These are phyloP conservation scores for Myxozyma neotropica DNA, from an alignment of 805 yeast species.

Conservation along the genomic window DNA sequence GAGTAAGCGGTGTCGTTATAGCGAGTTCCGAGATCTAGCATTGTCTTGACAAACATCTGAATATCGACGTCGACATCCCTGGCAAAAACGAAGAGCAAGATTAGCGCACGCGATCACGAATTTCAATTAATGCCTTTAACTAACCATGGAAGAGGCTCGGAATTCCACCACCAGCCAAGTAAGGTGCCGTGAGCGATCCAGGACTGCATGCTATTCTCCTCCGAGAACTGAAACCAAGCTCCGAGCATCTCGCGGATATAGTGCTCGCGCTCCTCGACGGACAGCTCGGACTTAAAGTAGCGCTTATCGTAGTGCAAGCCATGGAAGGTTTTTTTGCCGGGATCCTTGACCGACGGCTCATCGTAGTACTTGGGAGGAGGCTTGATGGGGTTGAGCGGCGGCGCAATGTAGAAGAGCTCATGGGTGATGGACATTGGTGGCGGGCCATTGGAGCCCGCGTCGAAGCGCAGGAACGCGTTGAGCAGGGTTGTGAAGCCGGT, in stretches of 20 bases:
- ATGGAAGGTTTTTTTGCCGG: constrained; percentile 9
- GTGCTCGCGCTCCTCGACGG: constrained; percentile 46
- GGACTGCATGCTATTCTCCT: constrained; percentile 48
- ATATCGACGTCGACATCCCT: constrained; percentile 52
- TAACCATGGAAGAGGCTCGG: constrained; percentile 54
- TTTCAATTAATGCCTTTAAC: background rate
- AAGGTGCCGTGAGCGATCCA: constrained; percentile 56
- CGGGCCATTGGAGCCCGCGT: constrained; percentile 1
- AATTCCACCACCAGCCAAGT: constrained; percentile 55
- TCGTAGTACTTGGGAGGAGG: constrained; percentile 32
- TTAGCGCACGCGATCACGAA: background rate
- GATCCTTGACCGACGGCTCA: constrained; percentile 25
- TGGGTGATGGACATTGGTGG: constrained; percentile 31
- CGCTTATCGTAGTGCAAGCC: constrained; percentile 64
- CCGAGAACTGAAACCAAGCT: constrained; percentile 51
- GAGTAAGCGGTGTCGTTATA: constrained; percentile 49
- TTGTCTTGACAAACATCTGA: constrained; percentile 54
- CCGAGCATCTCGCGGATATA: constrained; percentile 52
- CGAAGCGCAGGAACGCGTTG: background rate
- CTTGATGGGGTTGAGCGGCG: constrained; percentile 12
- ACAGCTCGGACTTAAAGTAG: constrained; percentile 55
- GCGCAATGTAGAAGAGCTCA: constrained; percentile 33
- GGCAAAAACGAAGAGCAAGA: background rate
- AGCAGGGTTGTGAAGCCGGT: constrained; percentile 17
- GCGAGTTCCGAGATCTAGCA: constrained; percentile 50